Percentiles rank a stretch among this genome's conserved stretches.
These are phyloP conservation scores for Cronartium quercuum DNA, from an alignment of 1,284 basidiomycete species.

Conservation along the genomic window DNA sequence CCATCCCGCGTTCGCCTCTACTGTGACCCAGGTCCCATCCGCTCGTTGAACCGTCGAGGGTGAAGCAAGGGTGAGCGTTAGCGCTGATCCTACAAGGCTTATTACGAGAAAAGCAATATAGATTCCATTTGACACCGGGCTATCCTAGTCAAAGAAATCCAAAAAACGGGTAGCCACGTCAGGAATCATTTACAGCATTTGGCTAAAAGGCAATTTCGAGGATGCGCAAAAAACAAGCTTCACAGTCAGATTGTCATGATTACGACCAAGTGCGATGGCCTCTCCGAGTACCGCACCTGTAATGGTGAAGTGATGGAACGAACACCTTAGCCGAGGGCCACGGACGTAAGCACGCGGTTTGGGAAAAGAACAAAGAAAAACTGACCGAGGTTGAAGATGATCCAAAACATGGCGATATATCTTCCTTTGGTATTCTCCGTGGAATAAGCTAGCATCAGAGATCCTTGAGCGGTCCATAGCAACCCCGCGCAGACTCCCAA, in stretches of 20 bases:
- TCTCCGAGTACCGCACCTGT: constrained; percentile 36
- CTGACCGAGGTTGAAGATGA: constrained; percentile 50
- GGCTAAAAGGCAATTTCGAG: not conserved
- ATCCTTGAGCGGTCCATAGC: constrained; percentile 62
- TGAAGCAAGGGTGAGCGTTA: constrained; percentile 25
- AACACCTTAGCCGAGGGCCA: not conserved
- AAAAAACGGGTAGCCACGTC: not conserved
- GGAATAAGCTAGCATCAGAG: constrained; percentile 74
- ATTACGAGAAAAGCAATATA: constrained; percentile 44
- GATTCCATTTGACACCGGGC: constrained; percentile 37
- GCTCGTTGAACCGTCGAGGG: constrained; percentile 41
- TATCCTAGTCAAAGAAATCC: constrained; percentile 10
- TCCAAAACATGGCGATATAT: constrained; percentile 69
- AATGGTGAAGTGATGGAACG: not conserved
- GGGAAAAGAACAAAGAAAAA: not conserved
- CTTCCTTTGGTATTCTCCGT: constrained; percentile 64
- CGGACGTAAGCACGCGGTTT: not conserved
- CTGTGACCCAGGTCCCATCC: constrained; percentile 44
- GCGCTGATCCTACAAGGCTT: constrained; percentile 23
- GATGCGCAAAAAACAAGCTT: not conserved
- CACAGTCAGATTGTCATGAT: constrained; percentile 22
- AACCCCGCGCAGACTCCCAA: constrained; percentile 76
- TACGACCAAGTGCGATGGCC: constrained; percentile 27
- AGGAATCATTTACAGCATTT: not conserved
- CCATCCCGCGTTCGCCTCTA: constrained; percentile 45